Base-by-base conservation (phyloP, 371 early-diverging fungal genomes). In the Syncephalastrum monosporum region DNA sequence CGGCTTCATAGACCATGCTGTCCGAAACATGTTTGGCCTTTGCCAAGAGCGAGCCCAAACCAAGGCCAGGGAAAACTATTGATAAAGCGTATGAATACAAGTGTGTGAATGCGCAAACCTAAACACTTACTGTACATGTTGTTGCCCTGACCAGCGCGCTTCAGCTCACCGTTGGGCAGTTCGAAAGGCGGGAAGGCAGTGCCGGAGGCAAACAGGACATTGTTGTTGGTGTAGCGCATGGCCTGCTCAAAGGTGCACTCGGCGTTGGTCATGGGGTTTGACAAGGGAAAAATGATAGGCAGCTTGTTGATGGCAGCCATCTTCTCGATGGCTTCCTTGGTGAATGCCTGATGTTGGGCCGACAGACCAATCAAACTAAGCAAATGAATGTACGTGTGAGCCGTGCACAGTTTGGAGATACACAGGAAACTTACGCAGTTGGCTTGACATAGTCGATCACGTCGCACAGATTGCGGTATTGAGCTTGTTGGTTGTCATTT, bases 241-340 rank as follows among this genome's bases (percentile, higher is more conserved):
- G 96, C 95, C 51, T 89, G 77, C 61, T 87, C 93, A 68, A 90
- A 96, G 7, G 91, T 90, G 75, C 95, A 96, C 74, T 96, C 96
- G 50, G 95, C 92, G 69, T 92, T 86, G 54, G 81, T 85, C 54
- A 77, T 71, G 12, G 96, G 96, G 66, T 96, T 96, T 14, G 95
- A 94, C 55, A 96, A 84, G 5, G 96, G 96, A 81, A 96, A 94
- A 45, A 96, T 82, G 62, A 95, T 92, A 7, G 96, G 96, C 15
- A 82, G 82, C 38, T 86, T 56, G 70, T 94, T 95, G 53, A 88
- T 58, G 44, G 78, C 66, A 51, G 81, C 84, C 88, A 95, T 91
- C 24, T 82, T 79, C 23, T 63, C 50, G 53, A 94, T 68, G 3
- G 88, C 79, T 4, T 82, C 61, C 54, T 77, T 74, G 47, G 69